Conservation (phyloP, 441 rosid species). For the Populus hybrid region DNA sequence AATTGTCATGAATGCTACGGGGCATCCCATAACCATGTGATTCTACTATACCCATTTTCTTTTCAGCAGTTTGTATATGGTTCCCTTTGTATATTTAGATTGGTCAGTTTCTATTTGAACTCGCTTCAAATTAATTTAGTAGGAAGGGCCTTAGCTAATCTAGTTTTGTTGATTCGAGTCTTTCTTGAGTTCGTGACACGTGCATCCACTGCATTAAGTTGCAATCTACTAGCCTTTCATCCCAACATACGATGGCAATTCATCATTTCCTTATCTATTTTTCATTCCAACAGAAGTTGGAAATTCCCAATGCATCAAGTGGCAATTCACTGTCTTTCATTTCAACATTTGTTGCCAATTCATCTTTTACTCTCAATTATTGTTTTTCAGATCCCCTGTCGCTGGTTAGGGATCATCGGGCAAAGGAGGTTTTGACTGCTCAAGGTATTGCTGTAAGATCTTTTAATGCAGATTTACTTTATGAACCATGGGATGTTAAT, state of each 20-base stretch:
- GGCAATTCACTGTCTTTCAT: neutral
- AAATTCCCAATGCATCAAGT: conserved; percentile 6
- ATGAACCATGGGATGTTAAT: conserved; percentile 96
- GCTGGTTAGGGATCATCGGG: conserved; percentile 87
- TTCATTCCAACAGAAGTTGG: neutral
- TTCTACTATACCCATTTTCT: conserved; percentile 1
- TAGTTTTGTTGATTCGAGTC: neutral
- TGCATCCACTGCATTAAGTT: neutral
- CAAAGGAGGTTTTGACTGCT: conserved; percentile 68
- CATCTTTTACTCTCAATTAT: conserved; percentile 2
- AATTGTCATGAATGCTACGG: neutral
- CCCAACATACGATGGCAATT: neutral
- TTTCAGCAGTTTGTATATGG: conserved; percentile 1
- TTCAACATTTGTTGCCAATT: conserved; percentile 9
- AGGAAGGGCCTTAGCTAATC: neutral
- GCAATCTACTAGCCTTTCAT: neutral
- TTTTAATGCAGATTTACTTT: conserved; percentile 90
- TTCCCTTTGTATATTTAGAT: neutral
- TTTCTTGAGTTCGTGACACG: neutral
- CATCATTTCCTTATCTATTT: neutral
- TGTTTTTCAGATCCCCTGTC: conserved; percentile 84
- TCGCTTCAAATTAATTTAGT: neutral
- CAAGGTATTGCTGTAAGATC: conserved; percentile 76
- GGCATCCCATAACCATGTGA: neutral
- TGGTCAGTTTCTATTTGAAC: conserved; percentile 9